These are phyloP conservation scores for Ceratocystis albifundus DNA, from an alignment of 2,329 filamentous ascomycete genomes.

Conservation along the genomic window DNA sequence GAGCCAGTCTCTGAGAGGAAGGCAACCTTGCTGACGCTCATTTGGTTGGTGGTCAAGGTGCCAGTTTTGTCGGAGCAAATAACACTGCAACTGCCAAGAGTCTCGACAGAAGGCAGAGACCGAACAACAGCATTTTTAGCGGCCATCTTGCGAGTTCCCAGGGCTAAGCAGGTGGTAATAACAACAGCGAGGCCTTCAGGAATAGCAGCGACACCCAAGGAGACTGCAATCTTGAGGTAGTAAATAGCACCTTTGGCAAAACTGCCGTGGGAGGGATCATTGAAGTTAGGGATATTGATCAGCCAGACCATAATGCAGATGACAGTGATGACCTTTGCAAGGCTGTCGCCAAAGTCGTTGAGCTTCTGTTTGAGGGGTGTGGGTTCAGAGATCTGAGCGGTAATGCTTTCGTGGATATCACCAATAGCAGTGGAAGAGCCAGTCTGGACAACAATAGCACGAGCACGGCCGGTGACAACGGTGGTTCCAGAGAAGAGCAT, in stretches of 20 bases:
- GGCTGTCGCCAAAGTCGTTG: constrained; percentile 89
- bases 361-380: constrained; percentile 97
- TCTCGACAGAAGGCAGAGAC: constrained; percentile 93
- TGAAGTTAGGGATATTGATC: constrained; percentile 97
- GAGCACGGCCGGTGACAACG: constrained; percentile 86
- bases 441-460: constrained; percentile 79
- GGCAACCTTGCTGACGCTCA: constrained; percentile 92
- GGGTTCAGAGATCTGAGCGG: constrained; percentile 91
- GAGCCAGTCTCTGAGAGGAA: constrained; percentile 64
- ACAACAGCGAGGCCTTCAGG: constrained; percentile 95
- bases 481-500: constrained; percentile 98
- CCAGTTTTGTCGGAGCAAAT: constrained; percentile 99
- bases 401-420: constrained; percentile 97
- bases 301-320: constrained; percentile 96
- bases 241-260: constrained; percentile 98
- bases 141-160: constrained; percentile 97
- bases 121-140: constrained; percentile 95
- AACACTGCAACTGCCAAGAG: constrained; percentile 94
- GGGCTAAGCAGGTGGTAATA: constrained; percentile 93
- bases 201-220: constrained; percentile 92
- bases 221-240: constrained; percentile 98
- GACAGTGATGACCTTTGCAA: constrained; percentile 95
- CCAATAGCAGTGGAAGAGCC: constrained; percentile 88
- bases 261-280: constrained; percentile 79
- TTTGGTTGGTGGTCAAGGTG: constrained; percentile 95